These are phyloP conservation scores for Suillus decipiens DNA, from an alignment of 768 basidiomycete species.

Conservation along the genomic window DNA sequence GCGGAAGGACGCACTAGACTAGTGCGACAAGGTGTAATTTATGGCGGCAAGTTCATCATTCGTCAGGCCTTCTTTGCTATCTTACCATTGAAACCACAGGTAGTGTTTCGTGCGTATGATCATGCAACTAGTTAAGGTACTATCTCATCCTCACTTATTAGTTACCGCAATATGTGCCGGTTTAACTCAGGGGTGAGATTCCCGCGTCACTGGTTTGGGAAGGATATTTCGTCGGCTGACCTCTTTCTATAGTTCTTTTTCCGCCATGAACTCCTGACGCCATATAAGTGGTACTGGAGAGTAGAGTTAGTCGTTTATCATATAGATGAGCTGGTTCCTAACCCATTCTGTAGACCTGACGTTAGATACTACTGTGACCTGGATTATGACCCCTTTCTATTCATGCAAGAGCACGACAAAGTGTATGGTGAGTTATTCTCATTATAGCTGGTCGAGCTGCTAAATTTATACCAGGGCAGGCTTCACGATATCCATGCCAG, in stretches of 20 bases:
- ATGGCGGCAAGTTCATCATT: slow-evolving; percentile 42
- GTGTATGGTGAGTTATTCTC: slow-evolving; percentile 43
- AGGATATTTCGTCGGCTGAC: slow-evolving; percentile 8
- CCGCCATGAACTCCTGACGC: slow-evolving; percentile 50
- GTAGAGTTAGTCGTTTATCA: slow-evolving; percentile 44
- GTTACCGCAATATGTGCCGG: slow-evolving; percentile 80
- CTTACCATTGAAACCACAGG: slow-evolving; percentile 28
- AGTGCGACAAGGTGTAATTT: slow-evolving; percentile 47
- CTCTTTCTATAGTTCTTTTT: slow-evolving; percentile 49
- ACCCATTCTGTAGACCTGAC: slow-evolving; percentile 39
- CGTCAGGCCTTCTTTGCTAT: slow-evolving; percentile 4
- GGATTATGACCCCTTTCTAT: slow-evolving; percentile 52
- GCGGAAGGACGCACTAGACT: slow-evolving; percentile 52
- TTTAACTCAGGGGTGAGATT: slow-evolving; percentile 65
- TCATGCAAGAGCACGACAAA: slow-evolving; percentile 55
- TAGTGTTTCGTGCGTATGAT: slow-evolving; percentile 42
- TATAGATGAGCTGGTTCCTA: not conserved
- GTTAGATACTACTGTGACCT: slow-evolving; percentile 58
- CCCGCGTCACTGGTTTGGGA: not conserved
- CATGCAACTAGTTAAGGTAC: not conserved
- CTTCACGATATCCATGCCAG: slow-evolving; percentile 62
- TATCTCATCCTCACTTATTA: slow-evolving; percentile 16
- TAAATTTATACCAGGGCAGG: slow-evolving; percentile 30
- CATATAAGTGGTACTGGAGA: slow-evolving; percentile 64
- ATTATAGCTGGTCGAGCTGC: not conserved